Percentiles rank a stretch among this genome's conserved stretches.
Evolutionary conservation across 768 basidiomycete genomes (phyloP).

Genomic region (Arthromyces matolae): DNA sequence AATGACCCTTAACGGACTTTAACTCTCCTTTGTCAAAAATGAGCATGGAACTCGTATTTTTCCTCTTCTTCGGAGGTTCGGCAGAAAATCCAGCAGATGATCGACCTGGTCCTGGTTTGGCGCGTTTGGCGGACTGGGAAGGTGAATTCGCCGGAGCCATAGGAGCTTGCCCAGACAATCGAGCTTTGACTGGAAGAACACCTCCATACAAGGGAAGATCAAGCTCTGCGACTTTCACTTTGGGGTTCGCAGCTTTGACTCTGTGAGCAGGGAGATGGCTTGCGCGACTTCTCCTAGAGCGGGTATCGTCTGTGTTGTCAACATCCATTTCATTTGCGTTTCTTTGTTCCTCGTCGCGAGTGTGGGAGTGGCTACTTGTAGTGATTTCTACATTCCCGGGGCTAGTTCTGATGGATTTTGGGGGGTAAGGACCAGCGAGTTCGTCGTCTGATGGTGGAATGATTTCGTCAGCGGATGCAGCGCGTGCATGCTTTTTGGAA

Average conservation of each 20-base stretch:
- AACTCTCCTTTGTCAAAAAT: conserved; percentile 49
- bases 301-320: not conserved
- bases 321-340: too few species aligned
- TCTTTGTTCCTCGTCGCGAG: too few species aligned
- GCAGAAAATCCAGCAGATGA: conserved; percentile 45
- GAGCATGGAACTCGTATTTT: conserved; percentile 49
- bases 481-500: conserved; percentile 21
- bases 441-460: conserved; percentile 34
- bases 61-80: too few species aligned
- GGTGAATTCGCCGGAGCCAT: conserved; percentile 7
- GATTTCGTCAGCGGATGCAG: conserved; percentile 24
- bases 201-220: conserved; percentile 27
- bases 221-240: conserved; percentile 49
- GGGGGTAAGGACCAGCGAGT: conserved; percentile 12
- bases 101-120: conserved; percentile 49
- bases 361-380: too few species aligned
- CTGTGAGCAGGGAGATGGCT: conserved; percentile 38
- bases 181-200: conserved; percentile 49
- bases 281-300: not conserved
- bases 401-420: not conserved
- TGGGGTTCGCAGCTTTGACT: conserved; percentile 47
- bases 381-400: not conserved
- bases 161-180: conserved; percentile 28
- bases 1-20: conserved; percentile 48
- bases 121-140: conserved; percentile 4